These are phyloP conservation scores for Phaeoacremonium minimum DNA, from an alignment of 2,329 filamentous ascomycete genomes.

Conservation along the genomic window DNA sequence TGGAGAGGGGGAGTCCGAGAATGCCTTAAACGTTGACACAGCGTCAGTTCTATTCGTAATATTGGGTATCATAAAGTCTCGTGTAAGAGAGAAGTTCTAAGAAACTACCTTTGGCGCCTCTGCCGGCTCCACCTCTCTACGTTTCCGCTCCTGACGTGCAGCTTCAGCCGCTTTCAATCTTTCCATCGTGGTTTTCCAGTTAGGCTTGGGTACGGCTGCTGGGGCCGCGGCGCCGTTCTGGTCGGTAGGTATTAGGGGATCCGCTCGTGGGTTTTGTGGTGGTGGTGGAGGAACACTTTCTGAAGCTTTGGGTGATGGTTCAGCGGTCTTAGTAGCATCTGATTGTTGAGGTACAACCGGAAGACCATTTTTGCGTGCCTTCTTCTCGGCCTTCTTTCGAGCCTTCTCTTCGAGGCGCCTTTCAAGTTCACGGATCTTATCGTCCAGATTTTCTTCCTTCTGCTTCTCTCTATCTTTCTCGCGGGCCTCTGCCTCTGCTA, in stretches of 20 bases:
- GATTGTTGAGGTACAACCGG: neutral
- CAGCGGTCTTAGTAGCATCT: constrained; percentile 6
- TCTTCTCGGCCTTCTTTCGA: constrained; percentile 34
- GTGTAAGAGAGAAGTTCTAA: no score
- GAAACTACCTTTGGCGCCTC: neutral
- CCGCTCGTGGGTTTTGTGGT: neutral
- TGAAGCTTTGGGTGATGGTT: no score
- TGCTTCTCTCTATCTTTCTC: constrained; percentile 28
- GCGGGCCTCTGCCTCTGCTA: constrained; percentile 34
- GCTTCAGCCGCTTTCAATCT: constrained; percentile 10
- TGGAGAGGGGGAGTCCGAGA: no score
- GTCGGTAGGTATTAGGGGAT: no score
- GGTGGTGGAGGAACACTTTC: neutral
- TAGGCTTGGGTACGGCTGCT: neutral
- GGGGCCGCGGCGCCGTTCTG: neutral
- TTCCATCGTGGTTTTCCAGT: constrained; percentile 10
- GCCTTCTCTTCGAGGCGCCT: constrained; percentile 32
- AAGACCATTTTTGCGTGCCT: constrained; percentile 25
- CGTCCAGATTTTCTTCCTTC: constrained; percentile 18
- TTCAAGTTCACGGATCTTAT: constrained; percentile 39
- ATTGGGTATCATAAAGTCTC: neutral
- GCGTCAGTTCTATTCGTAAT: neutral
- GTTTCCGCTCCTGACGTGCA: constrained; percentile 6
- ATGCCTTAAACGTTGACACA: no score
- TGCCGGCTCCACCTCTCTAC: constrained; percentile 6